Percentiles rank a stretch among this genome's conserved stretches.
Evolutionary conservation across 257 asterid species (phyloP).

Genomic region (Anisodus tanguticus): DNA sequence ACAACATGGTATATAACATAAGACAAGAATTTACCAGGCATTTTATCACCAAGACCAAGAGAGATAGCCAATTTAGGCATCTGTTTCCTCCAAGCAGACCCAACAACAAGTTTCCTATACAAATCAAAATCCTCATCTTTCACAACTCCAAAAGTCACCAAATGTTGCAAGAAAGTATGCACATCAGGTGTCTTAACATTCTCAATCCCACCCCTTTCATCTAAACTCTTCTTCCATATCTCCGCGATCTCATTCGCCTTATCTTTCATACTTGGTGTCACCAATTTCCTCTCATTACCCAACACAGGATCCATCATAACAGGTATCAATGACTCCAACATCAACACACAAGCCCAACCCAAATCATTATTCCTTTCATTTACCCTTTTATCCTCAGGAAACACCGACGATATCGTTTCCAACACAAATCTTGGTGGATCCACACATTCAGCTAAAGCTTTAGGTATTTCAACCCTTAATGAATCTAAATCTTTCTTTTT

Average conservation of each 20-base stretch:
- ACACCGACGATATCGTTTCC: conserved; percentile 92
- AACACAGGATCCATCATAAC: conserved; percentile 94
- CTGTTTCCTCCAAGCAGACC: conserved; percentile 99
- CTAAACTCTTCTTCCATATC: conserved; percentile 96
- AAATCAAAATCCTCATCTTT: conserved; percentile 81
- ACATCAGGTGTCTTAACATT: conserved; percentile 96
- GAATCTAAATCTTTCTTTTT: conserved; percentile 84
- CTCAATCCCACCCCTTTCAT: conserved; percentile 98
- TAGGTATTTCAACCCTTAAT: conserved; percentile 65
- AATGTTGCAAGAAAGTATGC: conserved; percentile 95
- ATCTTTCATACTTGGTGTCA: conserved; percentile 80
- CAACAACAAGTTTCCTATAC: conserved; percentile 97
- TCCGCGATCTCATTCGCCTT: conserved; percentile 91
- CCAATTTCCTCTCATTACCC: conserved; percentile 92
- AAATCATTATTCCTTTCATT: conserved; percentile 56
- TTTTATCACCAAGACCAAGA: conserved; percentile 84
- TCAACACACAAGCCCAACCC: conserved; percentile 98
- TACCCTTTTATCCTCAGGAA: conserved; percentile 66
- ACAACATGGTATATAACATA: conserved; percentile 6
- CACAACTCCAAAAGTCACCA: conserved; percentile 95
- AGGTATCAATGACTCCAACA: conserved; percentile 92
- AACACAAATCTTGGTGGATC: conserved; percentile 95
- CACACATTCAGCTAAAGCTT: conserved; percentile 68
- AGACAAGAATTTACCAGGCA: conserved; percentile 74
- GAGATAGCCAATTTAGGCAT: conserved; percentile 98